These are phyloP conservation scores for Diaporthe eres DNA, from an alignment of 2,329 filamentous ascomycete species.

Conservation along the genomic window DNA sequence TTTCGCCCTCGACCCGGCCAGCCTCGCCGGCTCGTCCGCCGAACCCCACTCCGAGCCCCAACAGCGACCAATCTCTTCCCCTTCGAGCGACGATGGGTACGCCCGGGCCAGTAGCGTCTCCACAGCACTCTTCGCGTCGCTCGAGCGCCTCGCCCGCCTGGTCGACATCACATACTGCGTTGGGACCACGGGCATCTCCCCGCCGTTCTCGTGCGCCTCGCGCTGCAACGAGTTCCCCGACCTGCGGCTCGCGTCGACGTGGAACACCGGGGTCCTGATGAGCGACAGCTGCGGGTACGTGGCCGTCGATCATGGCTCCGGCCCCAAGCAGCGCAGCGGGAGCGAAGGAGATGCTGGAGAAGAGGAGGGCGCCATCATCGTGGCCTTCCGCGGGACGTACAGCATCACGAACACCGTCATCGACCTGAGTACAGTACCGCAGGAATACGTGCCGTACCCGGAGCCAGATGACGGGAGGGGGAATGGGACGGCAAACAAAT, in stretches of 20 bases:
- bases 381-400: conserved; percentile 95
- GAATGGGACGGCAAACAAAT: conserved; percentile 62
- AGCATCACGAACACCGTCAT: conserved; percentile 92
- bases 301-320: conserved; percentile 79
- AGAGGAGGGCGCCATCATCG: conserved; percentile 69
- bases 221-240: conserved; percentile 87
- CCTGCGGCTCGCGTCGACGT: conserved; percentile 85
- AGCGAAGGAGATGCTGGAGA: conserved; percentile 45
- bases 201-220: conserved; percentile 88
- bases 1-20: not conserved
- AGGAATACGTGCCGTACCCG: conserved; percentile 92
- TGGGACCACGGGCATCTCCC: conserved; percentile 83
- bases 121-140: conserved; percentile 77
- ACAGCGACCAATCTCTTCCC: conserved; percentile 33
- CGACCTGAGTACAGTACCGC: conserved; percentile 89
- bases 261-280: conserved; percentile 84
- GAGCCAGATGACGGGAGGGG: conserved; percentile 60
- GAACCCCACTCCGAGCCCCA: conserved; percentile 13
- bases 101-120: conserved; percentile 60
- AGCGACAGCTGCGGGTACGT: conserved; percentile 96
- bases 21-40: conserved; percentile 30
- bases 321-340: conserved; percentile 92
- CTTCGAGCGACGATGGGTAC: conserved; percentile 22
- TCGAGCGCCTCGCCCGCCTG: conserved; percentile 90
- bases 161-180: conserved; percentile 98